phyloP scores from a whole-genome alignment of 306 rosid species.

The Ziziphus jujuba region DNA sequence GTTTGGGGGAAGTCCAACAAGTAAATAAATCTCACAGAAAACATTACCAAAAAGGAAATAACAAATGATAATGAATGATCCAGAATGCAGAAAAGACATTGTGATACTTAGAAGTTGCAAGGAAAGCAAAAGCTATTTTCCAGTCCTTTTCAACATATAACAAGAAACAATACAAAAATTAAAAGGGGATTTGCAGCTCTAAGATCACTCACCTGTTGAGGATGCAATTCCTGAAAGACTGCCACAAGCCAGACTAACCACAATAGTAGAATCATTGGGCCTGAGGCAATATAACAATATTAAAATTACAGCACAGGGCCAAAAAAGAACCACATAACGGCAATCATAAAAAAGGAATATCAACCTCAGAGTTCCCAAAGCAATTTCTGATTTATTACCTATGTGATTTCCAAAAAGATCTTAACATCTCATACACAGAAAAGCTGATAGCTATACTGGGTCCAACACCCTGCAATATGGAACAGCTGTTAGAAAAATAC shows the following conservation, averaged over 20 bases:
- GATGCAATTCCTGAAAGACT: conserved; percentile 97
- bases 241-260: conserved; percentile 86
- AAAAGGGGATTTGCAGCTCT: conserved; percentile 14
- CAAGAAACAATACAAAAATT: conserved; percentile 9
- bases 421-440: conserved; percentile 82
- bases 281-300: conserved; percentile 36
- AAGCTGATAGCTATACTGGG: conserved; percentile 96
- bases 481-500: conserved; percentile 18
- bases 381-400: conserved; percentile 52
- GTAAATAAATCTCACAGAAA: conserved; percentile 9
- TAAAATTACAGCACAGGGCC: conserved; percentile 13
- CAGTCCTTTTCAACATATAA: background rate
- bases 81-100: no score
- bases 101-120: background rate
- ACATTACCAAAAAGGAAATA: background rate
- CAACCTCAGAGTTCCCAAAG: conserved; percentile 13
- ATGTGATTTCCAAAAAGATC: conserved; percentile 73
- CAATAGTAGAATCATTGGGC: conserved; percentile 68
- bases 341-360: conserved; percentile 7
- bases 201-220: conserved; percentile 86
- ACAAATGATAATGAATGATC: background rate
- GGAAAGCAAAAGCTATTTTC: conserved; percentile 2
- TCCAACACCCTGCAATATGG: conserved; percentile 80
- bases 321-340: conserved; percentile 6
- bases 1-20: conserved; percentile 23